Evolutionary conservation across 2,329 filamentous ascomycete species (phyloP), one percentile per base, ranked within the genome.

Genomic region (Penicillium sp.): DNA sequence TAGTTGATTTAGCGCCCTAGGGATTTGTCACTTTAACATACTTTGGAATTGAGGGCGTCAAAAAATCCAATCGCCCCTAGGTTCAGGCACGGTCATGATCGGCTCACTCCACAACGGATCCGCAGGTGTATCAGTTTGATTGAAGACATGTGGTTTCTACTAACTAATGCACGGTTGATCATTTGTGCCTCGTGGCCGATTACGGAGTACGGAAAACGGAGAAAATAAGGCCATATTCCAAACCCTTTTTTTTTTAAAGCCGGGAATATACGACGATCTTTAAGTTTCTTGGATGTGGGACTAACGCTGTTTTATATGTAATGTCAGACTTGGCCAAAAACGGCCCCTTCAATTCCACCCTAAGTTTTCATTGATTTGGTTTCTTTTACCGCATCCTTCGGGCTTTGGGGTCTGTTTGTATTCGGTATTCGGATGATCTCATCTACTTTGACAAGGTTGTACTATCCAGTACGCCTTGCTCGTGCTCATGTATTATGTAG

Each of bases 101-200:
- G 48, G 12, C 47, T 44, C 39, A 39, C 48, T 45, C 53, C 54
- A 44, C 48, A 45, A 17, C 42, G 49, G 49, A 53, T 57, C 55
- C 49, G 55, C 49, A 53, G 10, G 19, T 39, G 33, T 27, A 56
- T 33, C 36, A 44, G 3, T 38, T 36, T 36, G 50, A 31, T 48
- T 21, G 10, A 52, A 41, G 29, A 57, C 19, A 49, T 54, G 27
- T 55, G 10, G 39, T 29, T 36, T 45, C 49, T 41, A 23, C 54
- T 43, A 21, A 35, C 54, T 42, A 27, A 29, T 31, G 23, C 23
- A 53, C n/a, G 29, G 50, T 33, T 47, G 41, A 45, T 45, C 21
- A 45, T 53, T 27, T n/a, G 3, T 35, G 31, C 19, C 15, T 33
- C 27, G 33, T 38, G 35, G 25, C 36, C 31, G 33, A 49, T 41